Evolutionary conservation across 2,329 filamentous ascomycete genomes (phyloP).

Genomic region (Penicillium brasilianum): DNA sequence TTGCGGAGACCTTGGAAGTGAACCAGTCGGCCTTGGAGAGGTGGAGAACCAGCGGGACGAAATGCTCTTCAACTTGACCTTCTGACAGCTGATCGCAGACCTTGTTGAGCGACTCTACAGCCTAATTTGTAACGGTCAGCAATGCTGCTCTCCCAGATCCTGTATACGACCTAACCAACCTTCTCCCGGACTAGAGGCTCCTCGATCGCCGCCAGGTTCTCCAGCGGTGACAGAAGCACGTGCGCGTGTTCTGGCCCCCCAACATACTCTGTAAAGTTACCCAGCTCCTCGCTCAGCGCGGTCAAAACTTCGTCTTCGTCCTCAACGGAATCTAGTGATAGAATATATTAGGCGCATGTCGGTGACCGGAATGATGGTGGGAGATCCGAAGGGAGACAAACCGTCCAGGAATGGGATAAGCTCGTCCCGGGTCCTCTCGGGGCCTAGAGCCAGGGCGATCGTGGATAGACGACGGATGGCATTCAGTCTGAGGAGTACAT

Average conservation of each 20-base stretch:
- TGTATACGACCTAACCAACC: slow-evolving; percentile 59
- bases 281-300: slow-evolving; percentile 94
- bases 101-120: slow-evolving; percentile 98
- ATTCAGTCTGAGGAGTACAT: slow-evolving; percentile 96
- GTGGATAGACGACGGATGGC: slow-evolving; percentile 98
- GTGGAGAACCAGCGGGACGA: slow-evolving; percentile 92
- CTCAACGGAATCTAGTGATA: slow-evolving; percentile 86
- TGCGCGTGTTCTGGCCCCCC: slow-evolving; percentile 92
- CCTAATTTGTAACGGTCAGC: slow-evolving; percentile 58
- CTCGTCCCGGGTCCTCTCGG: slow-evolving; percentile 96
- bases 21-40: slow-evolving; percentile 99
- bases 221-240: slow-evolving; percentile 92
- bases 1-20: slow-evolving; percentile 97
- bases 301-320: slow-evolving; percentile 99
- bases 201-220: slow-evolving; percentile 98
- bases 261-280: slow-evolving; percentile 96
- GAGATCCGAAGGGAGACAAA: slow-evolving; percentile 57
- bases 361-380: slow-evolving; percentile 19
- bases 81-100: slow-evolving; percentile 92
- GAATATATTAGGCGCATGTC: slow-evolving; percentile 30
- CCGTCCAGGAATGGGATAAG: slow-evolving; percentile 98
- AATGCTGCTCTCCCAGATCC: neutral
- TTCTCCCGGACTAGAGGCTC: slow-evolving; percentile 98
- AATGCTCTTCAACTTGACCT: slow-evolving; percentile 94
- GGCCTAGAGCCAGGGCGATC: slow-evolving; percentile 92